phyloP scores from a whole-genome alignment of 1,139 yeast genomes.

The Yarrowia galli region DNA sequence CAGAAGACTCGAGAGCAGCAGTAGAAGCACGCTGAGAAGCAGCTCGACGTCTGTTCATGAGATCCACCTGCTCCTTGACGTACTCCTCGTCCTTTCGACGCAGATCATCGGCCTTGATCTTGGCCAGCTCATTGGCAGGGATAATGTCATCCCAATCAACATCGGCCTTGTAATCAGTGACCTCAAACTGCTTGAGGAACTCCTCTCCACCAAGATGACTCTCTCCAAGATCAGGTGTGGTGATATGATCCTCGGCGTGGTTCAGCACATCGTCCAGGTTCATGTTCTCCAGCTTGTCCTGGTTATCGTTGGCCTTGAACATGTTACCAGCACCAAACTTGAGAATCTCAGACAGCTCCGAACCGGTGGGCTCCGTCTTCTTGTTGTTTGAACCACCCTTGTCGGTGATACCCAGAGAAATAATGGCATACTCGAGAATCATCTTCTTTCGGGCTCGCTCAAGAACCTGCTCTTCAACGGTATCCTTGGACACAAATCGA shows the following conservation, averaged over 20 bases:
- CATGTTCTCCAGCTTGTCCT: constrained; percentile 92
- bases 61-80: constrained; percentile 86
- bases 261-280: constrained; percentile 94
- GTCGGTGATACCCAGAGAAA: constrained; percentile 93
- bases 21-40: constrained; percentile 61
- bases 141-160: constrained; percentile 99
- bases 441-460: constrained; percentile 97
- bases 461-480: constrained; percentile 95
- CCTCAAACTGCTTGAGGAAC: constrained; percentile 95
- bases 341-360: constrained; percentile 89
- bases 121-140: constrained; percentile 90
- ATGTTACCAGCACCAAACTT: constrained; percentile 98
- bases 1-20: constrained; percentile 55
- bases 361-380: constrained; percentile 76
- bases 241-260: constrained; percentile 96
- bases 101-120: constrained; percentile 90
- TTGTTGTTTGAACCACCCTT: constrained; percentile 57
- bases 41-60: constrained; percentile 81
- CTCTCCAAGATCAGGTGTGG: constrained; percentile 96
- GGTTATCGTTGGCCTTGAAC: constrained; percentile 87
- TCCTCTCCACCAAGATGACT: constrained; percentile 98
- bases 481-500: constrained; percentile 94
- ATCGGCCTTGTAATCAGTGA: constrained; percentile 97
- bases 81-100: constrained; percentile 84
- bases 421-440: constrained; percentile 97